Base-by-base conservation (phyloP, 441 rosid species). In the Populus hybrid region DNA sequence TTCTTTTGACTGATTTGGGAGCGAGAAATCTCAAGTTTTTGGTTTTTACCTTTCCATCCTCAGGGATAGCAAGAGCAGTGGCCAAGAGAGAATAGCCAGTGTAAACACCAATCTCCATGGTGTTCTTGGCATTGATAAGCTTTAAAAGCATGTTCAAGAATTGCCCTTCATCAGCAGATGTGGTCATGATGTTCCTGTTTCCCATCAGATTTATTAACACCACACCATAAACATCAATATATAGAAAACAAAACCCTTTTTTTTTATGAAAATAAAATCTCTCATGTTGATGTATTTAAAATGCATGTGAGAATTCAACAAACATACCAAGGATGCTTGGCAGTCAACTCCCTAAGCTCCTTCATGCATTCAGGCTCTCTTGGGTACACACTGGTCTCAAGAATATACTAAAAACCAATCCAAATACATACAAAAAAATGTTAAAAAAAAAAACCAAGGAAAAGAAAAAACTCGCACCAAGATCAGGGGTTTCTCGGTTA, bases 31-130 rank as follows among this genome's bases (percentile, higher is more conserved):
- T 8, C 4, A n/a, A 5, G 20, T 53, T 5, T 35, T 7, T 2
- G 57, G 38, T 50, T 38, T 6, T 38, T 6, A 96, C 99, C 95
- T 93, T 92, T 75, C 98, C 99, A 79, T 96, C 98, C 4, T 91
- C 92, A 20, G 99, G 99, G 69, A 95, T 88, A 80, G 99, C 99
- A 75, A 95, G 97, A 81, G 99, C 99, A 2, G 99, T 94, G 75
- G 98, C 95, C 72, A 96, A 75, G 71, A 95, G 97, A 81, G 99
- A 96, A 84, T 93, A 93, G 32, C 99, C 99, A 28, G 99, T 96
- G 90, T 88, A 96, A 69, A 96, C 99, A 18, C 99, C 99, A 24
- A 96, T 94, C 87, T 96, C 99, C 98, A 96, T 96, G 61, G 98
- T 95, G 90, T 93, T 93, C 88, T 95, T 92, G 67, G 98, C 99